Evolutionary conservation across 257 asterid species (phyloP), one percentile per base, ranked within the genome.

Genomic region (Cinchona pubescens): DNA sequence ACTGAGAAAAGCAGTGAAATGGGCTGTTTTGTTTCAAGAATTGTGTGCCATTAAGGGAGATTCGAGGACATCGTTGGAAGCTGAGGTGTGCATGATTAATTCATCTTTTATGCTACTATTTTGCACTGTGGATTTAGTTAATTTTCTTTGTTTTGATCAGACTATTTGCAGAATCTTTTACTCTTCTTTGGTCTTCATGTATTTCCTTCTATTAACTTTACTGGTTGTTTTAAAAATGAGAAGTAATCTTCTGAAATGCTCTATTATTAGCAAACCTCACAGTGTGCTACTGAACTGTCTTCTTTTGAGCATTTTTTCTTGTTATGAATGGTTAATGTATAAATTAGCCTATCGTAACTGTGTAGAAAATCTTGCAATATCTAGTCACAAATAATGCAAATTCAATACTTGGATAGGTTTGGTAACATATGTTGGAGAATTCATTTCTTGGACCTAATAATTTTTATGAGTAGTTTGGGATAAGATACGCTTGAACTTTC

Each of bases 21-120:
- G 98, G 98, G 96, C 99, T 76, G 80, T 88, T 70, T 84, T 85
- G 71, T 87, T 95, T 75, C 96, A 92, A 75, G 96, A 92, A 83
- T 82, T 95, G 89, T 88, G 96, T 70, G 59, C 96, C 83, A 72
- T 83, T 79, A 92, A 91, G 79, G 99, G 97, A 82, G 98, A 95
- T 81, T 92, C 97, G 2, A 88, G 96, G 82, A 92, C 99, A 75
- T 94, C 97, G 45, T 83, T 94, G 79, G 99, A 94, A 86, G 98
- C 98, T 68, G 99, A 94, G 96, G 98, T 91, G 80, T 73, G 81
- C 68, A 23, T 70, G 40, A 53, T 53, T 74, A 45, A 32, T 65
- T 62, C 19, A 14, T 72, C 55, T 45, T 53, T 14, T 58, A 5
- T 30, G 29, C 61, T 34, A 56, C 4, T 69, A 15, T 49, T 62